Percentiles rank a stretch among this genome's conserved stretches.
Evolutionary conservation across 176 grass and related monocot species (phyloP).

Genomic region (Aegilops umbellulata): DNA sequence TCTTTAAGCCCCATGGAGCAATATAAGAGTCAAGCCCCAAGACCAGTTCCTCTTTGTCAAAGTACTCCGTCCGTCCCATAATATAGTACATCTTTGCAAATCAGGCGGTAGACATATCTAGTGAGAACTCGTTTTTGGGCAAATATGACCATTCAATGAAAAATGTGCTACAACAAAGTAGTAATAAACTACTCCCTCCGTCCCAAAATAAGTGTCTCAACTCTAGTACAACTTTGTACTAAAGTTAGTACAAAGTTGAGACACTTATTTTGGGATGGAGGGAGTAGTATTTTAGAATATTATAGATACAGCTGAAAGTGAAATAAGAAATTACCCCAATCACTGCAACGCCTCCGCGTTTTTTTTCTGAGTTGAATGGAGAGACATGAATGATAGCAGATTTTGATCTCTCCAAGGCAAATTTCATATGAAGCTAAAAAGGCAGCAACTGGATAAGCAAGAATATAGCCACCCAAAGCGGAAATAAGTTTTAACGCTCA

Average conservation of each 20-base stretch:
- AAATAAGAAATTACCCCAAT: conserved; percentile 44
- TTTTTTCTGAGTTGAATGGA: conserved; percentile 96
- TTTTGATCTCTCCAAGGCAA: conserved; percentile 60
- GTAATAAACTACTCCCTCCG: no score
- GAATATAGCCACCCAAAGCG: conserved; percentile 9
- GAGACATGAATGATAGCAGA: conserved; percentile 76
- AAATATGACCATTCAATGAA: conserved; percentile 10
- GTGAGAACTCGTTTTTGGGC: background rate
- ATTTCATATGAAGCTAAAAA: conserved; percentile 80
- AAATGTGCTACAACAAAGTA: background rate
- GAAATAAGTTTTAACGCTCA: conserved; percentile 2
- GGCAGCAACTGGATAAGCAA: conserved; percentile 38
- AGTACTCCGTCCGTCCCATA: background rate
- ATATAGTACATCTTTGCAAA: background rate
- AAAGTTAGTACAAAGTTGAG: no score
- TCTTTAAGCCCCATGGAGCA: background rate
- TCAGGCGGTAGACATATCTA: background rate
- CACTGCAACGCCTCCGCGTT: conserved; percentile 72
- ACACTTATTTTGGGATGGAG: no score
- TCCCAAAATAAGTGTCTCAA: no score
- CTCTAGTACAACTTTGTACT: no score
- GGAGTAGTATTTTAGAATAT: background rate
- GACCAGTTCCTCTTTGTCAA: background rate
- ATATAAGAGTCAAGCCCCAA: background rate
- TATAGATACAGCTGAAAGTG: conserved; percentile 6